Evolutionary conservation across 192 early-diverging fungal species (phyloP), one percentile per base, ranked within the genome.

Genomic region (Coemansia biformis): DNA sequence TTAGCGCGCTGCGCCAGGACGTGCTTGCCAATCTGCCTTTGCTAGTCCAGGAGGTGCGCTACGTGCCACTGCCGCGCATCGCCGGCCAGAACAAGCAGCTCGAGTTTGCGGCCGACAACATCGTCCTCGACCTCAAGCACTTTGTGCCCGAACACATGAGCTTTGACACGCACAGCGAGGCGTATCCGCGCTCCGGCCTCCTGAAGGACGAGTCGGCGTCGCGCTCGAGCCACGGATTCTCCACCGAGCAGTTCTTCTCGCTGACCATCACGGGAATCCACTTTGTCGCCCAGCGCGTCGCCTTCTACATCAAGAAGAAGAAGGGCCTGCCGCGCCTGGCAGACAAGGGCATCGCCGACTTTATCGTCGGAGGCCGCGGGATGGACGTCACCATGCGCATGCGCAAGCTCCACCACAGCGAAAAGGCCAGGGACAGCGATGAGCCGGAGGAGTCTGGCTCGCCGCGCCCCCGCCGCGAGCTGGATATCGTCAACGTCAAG

Each of bases 231-330:
- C 33, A 38, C 26, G 70, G 63, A 3, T 60, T 57, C 54, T 31
- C 57, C 38, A 40, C 49, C 50, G 70, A 74, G 51, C 70, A 74
- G 51, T 74, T 62, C 55, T 74, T 62, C 47, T 54, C 59, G 29
- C 9, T 66, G 36, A 66, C 41, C 33, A 51, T 74, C 28, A 65
- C 57, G 9, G 70, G 70, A 12, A 36, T 66, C 41, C 52, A 58
- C 46, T 74, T 63, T 52, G 58, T 55, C 16, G 70, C 70, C 24
- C 61, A 66, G 51, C 49, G 44, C 24, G 70, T 74, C 13, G 63
- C 70, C 15, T 74, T 66, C 33, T 74, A 74, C 14, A 31, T 66
- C 58, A 74, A 74, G 47, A 74, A 66, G 58, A 74, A 66, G 63
- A 66, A 37, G 35, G 62, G 62, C 19, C 16, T 74, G 30, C 68